phyloP scores from a whole-genome alignment of 2,329 filamentous ascomycete species.

The Talaromyces sp. region DNA sequence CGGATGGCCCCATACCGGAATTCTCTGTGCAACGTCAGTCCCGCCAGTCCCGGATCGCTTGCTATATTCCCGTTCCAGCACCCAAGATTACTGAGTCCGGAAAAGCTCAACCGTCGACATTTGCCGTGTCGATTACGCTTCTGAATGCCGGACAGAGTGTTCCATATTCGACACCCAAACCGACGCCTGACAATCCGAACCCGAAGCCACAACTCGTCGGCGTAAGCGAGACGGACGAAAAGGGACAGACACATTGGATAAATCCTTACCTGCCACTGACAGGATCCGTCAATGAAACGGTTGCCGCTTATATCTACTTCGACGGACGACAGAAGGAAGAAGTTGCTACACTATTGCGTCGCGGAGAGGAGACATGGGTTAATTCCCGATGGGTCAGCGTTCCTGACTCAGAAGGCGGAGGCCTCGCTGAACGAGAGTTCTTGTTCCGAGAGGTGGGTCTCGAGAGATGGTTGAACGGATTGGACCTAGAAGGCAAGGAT shows the following conservation, averaged over 20 bases:
- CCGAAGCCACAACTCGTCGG: slow-evolving; percentile 81
- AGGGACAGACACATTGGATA: slow-evolving; percentile 55
- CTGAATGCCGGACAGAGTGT: slow-evolving; percentile 84
- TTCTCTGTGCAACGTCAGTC: slow-evolving; percentile 94
- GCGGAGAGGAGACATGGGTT: slow-evolving; percentile 98
- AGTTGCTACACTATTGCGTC: slow-evolving; percentile 85
- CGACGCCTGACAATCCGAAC: slow-evolving; percentile 70
- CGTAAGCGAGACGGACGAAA: slow-evolving; percentile 52
- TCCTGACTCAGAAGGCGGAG: slow-evolving; percentile 84
- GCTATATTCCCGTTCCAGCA: slow-evolving; percentile 93
- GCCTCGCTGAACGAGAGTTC: slow-evolving; percentile 93
- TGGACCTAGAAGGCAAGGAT: slow-evolving; percentile 92
- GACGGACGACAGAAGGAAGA: slow-evolving; percentile 94
- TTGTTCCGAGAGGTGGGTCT: slow-evolving; percentile 94
- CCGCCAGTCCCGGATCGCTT: slow-evolving; percentile 85
- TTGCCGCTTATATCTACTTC: slow-evolving; percentile 98
- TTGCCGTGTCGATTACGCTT: slow-evolving; percentile 96
- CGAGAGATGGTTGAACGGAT: slow-evolving; percentile 91
- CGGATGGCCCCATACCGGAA: slow-evolving; percentile 77
- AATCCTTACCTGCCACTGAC: slow-evolving; percentile 90
- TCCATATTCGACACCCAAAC: slow-evolving; percentile 85
- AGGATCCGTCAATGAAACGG: slow-evolving; percentile 89
- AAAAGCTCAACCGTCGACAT: slow-evolving; percentile 88
- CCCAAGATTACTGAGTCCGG: slow-evolving; percentile 70
- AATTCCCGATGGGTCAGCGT: slow-evolving; percentile 98